These are phyloP conservation scores for Peziza echinospora DNA, from an alignment of 495 filamentous ascomycete genomes.

Conservation along the genomic window DNA sequence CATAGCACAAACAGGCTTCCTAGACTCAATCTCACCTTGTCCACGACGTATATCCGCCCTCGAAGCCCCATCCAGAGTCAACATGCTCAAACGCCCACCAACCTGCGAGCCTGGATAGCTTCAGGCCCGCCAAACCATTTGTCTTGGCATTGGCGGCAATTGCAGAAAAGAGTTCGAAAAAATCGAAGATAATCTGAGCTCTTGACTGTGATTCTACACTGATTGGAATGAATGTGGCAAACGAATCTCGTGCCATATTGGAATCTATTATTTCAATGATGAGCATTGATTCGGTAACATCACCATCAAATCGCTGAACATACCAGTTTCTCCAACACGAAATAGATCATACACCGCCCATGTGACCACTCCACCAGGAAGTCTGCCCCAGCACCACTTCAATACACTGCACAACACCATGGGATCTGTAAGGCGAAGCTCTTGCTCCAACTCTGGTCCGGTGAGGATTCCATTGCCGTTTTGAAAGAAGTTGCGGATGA, in stretches of 20 bases:
- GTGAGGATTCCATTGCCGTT: conserved; percentile 26
- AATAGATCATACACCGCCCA: conserved; percentile 97
- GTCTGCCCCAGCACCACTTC: conserved; percentile 97
- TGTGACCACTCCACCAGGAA: conserved; percentile 77
- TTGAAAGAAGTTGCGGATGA: conserved; percentile 85
- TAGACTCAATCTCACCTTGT: conserved; percentile 28
- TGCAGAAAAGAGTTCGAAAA: conserved; percentile 83
- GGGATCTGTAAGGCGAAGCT: conserved; percentile 73
- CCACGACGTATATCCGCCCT: conserved; percentile 84
- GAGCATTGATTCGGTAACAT: not conserved
- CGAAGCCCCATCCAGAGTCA: conserved; percentile 77
- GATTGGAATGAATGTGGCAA: conserved; percentile 87
- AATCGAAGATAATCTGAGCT: conserved; percentile 78
- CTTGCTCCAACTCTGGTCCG: conserved; percentile 55
- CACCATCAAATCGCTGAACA: not conserved
- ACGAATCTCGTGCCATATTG: conserved; percentile 73
- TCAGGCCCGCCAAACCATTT: conserved; percentile 82
- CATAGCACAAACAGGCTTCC: not conserved
- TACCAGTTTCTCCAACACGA: conserved; percentile 84
- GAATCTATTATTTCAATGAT: conserved; percentile 41
- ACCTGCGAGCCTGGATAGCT: conserved; percentile 81
- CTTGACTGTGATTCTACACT: conserved; percentile 78
- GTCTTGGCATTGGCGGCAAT: conserved; percentile 61
- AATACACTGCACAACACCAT: conserved; percentile 74
- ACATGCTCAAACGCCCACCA: conserved; percentile 97